A percentile compares a stretch with the other conserved stretches of the same genome.
Conservation (phyloP, 2,329 filamentous ascomycete species). For the Fusarium sterilihyphosum region DNA sequence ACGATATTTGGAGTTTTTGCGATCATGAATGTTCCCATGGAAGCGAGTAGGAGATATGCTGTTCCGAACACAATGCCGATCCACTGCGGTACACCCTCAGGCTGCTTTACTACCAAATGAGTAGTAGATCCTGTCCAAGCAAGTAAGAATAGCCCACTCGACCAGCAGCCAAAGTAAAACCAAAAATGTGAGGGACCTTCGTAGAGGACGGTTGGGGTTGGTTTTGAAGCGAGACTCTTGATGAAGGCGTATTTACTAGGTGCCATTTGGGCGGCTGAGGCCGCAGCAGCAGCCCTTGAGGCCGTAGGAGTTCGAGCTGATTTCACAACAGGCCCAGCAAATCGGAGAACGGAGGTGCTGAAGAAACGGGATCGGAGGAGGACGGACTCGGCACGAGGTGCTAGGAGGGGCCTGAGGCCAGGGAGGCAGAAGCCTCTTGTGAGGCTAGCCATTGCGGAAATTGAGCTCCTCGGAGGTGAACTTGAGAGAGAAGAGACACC, state of each 20-base stretch:
- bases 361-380: constrained; percentile 44
- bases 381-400: constrained; percentile 36
- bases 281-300: constrained; percentile 16
- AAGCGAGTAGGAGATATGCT: constrained; percentile 68
- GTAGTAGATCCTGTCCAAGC: constrained; percentile 50
- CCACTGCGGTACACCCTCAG: constrained; percentile 64
- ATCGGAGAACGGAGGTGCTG: constrained; percentile 42
- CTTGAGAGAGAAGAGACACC: background rate
- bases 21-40: constrained; percentile 69
- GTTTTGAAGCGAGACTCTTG: constrained; percentile 64
- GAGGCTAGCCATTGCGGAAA: constrained; percentile 46
- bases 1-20: constrained; percentile 68
- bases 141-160: constrained; percentile 57
- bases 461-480: background rate
- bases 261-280: constrained; percentile 28
- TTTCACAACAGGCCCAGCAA: constrained; percentile 31
- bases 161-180: constrained; percentile 70
- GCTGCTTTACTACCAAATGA: constrained; percentile 48
- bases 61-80: constrained; percentile 66
- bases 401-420: constrained; percentile 39
- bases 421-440: constrained; percentile 45
- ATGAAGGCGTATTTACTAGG: constrained; percentile 57
- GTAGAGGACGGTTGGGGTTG: constrained; percentile 70
- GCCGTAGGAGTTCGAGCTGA: constrained; percentile 16
- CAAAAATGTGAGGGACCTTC: constrained; percentile 70